phyloP scores from a whole-genome alignment of 768 basidiomycete species.

The Suillus lakei region DNA sequence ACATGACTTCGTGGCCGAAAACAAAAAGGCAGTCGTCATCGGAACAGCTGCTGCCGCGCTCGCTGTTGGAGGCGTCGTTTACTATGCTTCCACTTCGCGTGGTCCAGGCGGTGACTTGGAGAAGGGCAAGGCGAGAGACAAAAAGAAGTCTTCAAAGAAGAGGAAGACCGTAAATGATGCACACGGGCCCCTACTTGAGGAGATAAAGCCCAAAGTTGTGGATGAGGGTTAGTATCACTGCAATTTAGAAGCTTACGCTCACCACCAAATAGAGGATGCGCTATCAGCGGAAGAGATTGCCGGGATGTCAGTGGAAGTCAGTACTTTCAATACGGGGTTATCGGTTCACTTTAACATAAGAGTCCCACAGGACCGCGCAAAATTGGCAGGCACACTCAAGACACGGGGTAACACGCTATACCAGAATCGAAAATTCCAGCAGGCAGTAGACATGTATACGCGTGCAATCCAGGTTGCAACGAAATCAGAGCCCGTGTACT shows the following conservation, averaged over 20 bases:
- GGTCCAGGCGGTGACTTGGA: conserved; percentile 43
- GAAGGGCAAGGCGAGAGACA: conserved; percentile 54
- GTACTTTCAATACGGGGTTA: conserved; percentile 17
- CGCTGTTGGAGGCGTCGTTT: conserved; percentile 76
- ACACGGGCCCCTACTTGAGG: conserved; percentile 84
- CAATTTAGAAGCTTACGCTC: conserved; percentile 1
- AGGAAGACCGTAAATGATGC: conserved; percentile 58
- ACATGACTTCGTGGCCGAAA: conserved; percentile 71
- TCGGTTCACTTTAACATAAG: neutral
- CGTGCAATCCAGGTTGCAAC: conserved; percentile 76
- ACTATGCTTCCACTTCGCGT: conserved; percentile 60
- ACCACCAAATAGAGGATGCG: conserved; percentile 39
- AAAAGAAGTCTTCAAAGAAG: conserved; percentile 60
- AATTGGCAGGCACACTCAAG: conserved; percentile 68
- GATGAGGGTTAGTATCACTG: conserved; percentile 32
- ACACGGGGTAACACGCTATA: conserved; percentile 75
- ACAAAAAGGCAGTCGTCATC: conserved; percentile 77
- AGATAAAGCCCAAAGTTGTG: conserved; percentile 54
- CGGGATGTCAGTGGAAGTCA: conserved; percentile 62
- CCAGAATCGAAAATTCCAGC: conserved; percentile 59
- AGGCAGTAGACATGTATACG: conserved; percentile 71
- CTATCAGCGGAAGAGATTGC: conserved; percentile 61
- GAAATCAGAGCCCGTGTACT: conserved; percentile 89
- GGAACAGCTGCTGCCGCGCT: conserved; percentile 73
- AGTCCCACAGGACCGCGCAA: conserved; percentile 59